Evolutionary conservation across 1,139 yeast genomes (phyloP), one percentile per base, ranked within the genome.

Genomic region (Scheffersomyces illinoinensis): DNA sequence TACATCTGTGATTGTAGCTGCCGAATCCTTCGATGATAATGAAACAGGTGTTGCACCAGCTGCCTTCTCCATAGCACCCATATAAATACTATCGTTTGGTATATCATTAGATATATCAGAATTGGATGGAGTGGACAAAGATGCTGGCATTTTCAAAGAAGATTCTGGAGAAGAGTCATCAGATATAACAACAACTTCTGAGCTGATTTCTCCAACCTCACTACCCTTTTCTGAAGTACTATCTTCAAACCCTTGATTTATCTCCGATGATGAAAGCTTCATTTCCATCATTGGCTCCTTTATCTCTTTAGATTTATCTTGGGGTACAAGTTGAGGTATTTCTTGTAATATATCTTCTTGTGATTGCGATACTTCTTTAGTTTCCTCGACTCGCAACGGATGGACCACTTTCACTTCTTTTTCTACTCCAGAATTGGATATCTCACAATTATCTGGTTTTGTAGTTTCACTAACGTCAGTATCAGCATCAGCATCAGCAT

Each of bases 381-480:
- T 12, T 33, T 3, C 17, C 4, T 33, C 33, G 33, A 24, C 43
- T 33, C 17, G 43, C 4, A 33, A 33, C 4, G 43, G 17, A 7
- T 33, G 43, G 43, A 33, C 12, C 43, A 10, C 43, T 33, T 33
- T 8, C 3, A 33, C 4, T 33, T 33, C 43, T 33, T 14, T 33
- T 33, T 33, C 43, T 12, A 33, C 3, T 2, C 12, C 43, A 2
- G 43, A 33, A 10, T 33, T 33, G 43, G 43, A 33, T 2, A 12
- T 33, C 7, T 14, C 17, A 33, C 43, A 33, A 10, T 33, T 17
- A 1, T 33, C 43, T 3, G 43, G 17, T 12, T 33, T 33, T 33
- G 14, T 33, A 10, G 12, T 5, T 10, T 33, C 43, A 33, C 43
- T 33, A 20, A 65, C 63, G 39, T 64, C 67, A 46, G 23, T 23